Conservation (phyloP, 805 yeast genomes). For the Saccharomycopsis malanga region DNA sequence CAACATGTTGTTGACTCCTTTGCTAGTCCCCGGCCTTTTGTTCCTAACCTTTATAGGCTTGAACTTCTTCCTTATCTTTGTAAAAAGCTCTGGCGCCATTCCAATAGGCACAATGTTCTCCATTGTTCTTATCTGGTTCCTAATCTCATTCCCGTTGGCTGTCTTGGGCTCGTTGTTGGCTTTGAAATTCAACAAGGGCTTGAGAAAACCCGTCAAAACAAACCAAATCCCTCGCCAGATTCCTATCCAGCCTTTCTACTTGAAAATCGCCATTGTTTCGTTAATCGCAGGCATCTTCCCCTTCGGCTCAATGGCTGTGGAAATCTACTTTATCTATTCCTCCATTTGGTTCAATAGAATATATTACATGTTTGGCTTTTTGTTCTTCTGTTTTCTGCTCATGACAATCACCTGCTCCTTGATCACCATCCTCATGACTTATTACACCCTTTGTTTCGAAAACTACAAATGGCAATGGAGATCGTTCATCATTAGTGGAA, state of each 20-base stretch:
- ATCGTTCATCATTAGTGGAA: conserved; percentile 78
- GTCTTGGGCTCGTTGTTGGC: conserved; percentile 77
- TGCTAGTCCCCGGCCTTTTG: conserved; percentile 74
- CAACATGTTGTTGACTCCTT: conserved; percentile 76
- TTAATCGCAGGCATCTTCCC: conserved; percentile 86
- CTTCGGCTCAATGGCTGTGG: conserved; percentile 90
- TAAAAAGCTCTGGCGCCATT: conserved; percentile 85
- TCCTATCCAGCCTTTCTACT: conserved; percentile 83
- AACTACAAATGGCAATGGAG: conserved; percentile 99
- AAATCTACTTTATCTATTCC: conserved; percentile 84
- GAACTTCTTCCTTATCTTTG: conserved; percentile 76
- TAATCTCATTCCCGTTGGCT: conserved; percentile 78
- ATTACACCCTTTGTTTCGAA: conserved; percentile 81
- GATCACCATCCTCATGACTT: conserved; percentile 72
- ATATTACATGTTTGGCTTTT: conserved; percentile 96
- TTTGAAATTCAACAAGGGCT: conserved; percentile 42
- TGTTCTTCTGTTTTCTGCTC: conserved; percentile 79
- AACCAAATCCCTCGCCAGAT: conserved; percentile 96
- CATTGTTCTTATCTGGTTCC: conserved; percentile 76
- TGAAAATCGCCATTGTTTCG: conserved; percentile 59
- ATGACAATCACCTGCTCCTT: conserved; percentile 76
- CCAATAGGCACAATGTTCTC: conserved; percentile 87
- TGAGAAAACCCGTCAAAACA: conserved; percentile 75
- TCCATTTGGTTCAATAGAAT: conserved; percentile 92
- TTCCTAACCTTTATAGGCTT: conserved; percentile 58